phyloP scores from a whole-genome alignment of 2,329 filamentous ascomycete genomes.

The Fusarium sambucinum region DNA sequence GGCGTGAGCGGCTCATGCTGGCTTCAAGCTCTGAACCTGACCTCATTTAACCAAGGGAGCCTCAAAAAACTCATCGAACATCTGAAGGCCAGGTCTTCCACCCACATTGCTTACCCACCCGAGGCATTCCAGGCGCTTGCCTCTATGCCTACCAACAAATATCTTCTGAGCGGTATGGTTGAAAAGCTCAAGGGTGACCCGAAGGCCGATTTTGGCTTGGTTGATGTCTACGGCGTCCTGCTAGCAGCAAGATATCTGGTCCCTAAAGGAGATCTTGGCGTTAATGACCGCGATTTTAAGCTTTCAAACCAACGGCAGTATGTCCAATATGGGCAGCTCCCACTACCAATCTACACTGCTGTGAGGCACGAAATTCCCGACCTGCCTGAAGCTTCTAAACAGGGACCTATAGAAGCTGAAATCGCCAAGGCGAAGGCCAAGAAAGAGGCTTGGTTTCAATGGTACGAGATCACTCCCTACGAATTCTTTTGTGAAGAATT shows the following conservation, averaged over 20 bases:
- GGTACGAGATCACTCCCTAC: conserved; percentile 96
- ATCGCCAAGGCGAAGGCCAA: conserved; percentile 60
- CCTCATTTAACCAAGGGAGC: conserved; percentile 75
- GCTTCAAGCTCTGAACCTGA: conserved; percentile 87
- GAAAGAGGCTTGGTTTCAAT: conserved; percentile 92
- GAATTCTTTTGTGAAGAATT: conserved; percentile 97
- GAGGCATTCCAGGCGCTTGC: conserved; percentile 83
- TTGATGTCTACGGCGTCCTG: conserved; percentile 91
- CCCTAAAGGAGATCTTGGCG: conserved; percentile 78
- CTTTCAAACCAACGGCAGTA: conserved; percentile 86
- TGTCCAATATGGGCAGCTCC: conserved; percentile 81
- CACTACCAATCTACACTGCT: conserved; percentile 94
- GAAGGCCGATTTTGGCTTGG: conserved; percentile 83
- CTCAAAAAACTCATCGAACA: conserved; percentile 82
- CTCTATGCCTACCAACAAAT: conserved; percentile 93
- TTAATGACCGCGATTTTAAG: conserved; percentile 85
- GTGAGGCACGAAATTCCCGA: conserved; percentile 94
- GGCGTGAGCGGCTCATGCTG: conserved; percentile 97
- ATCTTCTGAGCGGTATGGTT: conserved; percentile 85
- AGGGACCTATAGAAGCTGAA: conserved; percentile 47
- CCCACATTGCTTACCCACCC: conserved; percentile 94
- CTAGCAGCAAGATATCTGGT: conserved; percentile 87
- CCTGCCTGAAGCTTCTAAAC: conserved; percentile 55
- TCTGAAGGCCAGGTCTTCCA: conserved; percentile 83
- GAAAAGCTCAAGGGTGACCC: conserved; percentile 87